Conservation (phyloP, 768 basidiomycete genomes). For the Neoboletus subvelutipes region DNA sequence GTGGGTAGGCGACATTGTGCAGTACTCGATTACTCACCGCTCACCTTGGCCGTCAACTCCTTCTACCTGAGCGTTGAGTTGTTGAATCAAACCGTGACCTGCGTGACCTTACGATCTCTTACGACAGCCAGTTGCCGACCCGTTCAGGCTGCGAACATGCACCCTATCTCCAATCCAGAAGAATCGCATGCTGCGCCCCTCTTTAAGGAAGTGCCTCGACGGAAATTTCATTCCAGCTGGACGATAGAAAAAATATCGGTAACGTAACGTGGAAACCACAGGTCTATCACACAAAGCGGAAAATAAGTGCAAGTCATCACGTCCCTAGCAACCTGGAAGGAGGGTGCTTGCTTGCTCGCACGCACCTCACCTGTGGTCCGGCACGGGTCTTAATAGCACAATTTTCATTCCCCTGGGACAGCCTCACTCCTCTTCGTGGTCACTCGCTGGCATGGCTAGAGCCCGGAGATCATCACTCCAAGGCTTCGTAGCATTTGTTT, state of each 20-base stretch:
- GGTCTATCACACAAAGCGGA: conserved; percentile 19
- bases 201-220: conserved; percentile 14
- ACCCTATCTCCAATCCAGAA: conserved; percentile 22
- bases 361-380: conserved; percentile 19
- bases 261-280: conserved; percentile 29
- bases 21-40: not conserved
- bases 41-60: not conserved
- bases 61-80: not conserved
- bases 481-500: conserved; percentile 5
- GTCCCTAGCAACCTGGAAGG: conserved; percentile 12
- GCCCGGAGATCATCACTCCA: conserved; percentile 8
- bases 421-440: conserved; percentile 15
- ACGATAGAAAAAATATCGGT: conserved; percentile 15
- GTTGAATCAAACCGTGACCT: not conserved
- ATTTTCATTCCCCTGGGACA: conserved; percentile 26
- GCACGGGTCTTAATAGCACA: conserved; percentile 6
- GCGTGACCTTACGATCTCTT: conserved; percentile 16
- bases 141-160: conserved; percentile 2
- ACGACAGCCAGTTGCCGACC: conserved; percentile 23
- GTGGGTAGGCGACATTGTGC: not conserved
- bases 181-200: conserved; percentile 11
- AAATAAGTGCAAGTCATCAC: conserved; percentile 12
- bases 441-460: not conserved
- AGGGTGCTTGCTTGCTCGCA: conserved; percentile 14
- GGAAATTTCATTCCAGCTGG: conserved; percentile 14